A percentile compares a stretch with the other conserved stretches of the same genome.
These are phyloP conservation scores for Heliocybe sulcata DNA, from an alignment of 1,284 basidiomycete genomes.

Conservation along the genomic window DNA sequence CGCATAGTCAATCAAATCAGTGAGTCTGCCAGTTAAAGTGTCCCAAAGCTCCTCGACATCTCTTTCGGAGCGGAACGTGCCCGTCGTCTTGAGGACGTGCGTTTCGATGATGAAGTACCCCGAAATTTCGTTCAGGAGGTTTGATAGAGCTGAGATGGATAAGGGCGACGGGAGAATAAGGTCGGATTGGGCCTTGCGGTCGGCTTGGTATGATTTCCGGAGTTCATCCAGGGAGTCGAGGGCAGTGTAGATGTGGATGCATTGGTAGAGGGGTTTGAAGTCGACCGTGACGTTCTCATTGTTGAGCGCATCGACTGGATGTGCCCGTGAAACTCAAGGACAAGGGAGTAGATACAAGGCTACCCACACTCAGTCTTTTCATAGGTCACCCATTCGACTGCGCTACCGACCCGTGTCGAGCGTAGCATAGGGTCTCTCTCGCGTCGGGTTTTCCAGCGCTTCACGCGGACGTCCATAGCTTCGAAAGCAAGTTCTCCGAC, in stretches of 20 bases:
- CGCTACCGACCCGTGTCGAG: conserved; percentile 84
- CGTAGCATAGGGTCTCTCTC: conserved; percentile 75
- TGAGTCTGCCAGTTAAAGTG: conserved; percentile 74
- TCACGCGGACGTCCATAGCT: conserved; percentile 80
- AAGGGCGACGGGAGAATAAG: conserved; percentile 80
- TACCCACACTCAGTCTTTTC: conserved; percentile 90
- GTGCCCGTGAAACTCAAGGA: not conserved
- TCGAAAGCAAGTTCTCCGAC: conserved; percentile 89
- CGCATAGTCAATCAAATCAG: conserved; percentile 69
- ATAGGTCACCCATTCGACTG: conserved; percentile 89
- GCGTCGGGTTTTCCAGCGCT: conserved; percentile 78
- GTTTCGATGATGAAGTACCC: conserved; percentile 98
- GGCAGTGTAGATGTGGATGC: conserved; percentile 94
- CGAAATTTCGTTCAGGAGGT: conserved; percentile 89
- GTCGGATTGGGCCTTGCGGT: conserved; percentile 96
- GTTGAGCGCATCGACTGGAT: conserved; percentile 81
- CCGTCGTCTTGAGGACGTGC: conserved; percentile 86
- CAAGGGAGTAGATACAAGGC: not conserved
- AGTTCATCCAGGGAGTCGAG: conserved; percentile 87
- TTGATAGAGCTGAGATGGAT: conserved; percentile 37
- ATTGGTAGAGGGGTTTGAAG: conserved; percentile 94
- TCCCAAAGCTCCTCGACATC: conserved; percentile 98
- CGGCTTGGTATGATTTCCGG: conserved; percentile 90
- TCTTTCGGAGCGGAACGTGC: conserved; percentile 77
- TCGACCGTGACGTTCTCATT: conserved; percentile 87